Base-by-base conservation (phyloP, 768 basidiomycete genomes). In the Daedaleopsis nitida region DNA sequence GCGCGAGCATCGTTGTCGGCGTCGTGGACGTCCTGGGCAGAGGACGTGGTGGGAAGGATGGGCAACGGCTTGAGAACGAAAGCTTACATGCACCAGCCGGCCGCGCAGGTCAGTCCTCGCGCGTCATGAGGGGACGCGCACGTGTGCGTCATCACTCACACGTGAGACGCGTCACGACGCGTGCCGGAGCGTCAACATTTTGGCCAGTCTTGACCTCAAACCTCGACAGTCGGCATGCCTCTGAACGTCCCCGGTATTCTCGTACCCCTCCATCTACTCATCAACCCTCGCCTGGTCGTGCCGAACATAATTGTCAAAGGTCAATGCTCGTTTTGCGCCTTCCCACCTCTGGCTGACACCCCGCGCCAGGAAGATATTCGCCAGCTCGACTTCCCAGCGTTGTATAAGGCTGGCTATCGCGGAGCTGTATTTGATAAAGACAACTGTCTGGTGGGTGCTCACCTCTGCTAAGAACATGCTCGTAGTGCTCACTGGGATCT, bases 361-460 rank as follows among this genome's bases (percentile, higher is more conserved):
- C n/a, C 50, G 57, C 61, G 60, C 49, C 62, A 65, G 75, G 65
- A 88, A 91, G 92, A 92, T 71, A 92, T 96, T 68, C 90, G 92
- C 80, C 82, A 88, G 65, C 80, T 96, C 68, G 85, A 96, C 74
- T 94, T 93, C 79, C 66, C 66, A 10, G 86, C 86, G 39, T 78
- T 98, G 42, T 82, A 82, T 58, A 78, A 80, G 58, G 85, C 87
- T 9, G 94, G 96, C 5, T 95, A 93, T 71, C 84, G 86, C 49
- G 94, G 91, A n/a, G 92, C 89, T 3, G 86, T 99, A 1, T 90
- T 98, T 66, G 96, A 98, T 81, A 98, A 98, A 76, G 96, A 99
- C 71, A 98, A 99, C 68, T 98, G 96, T 70, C 76, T 98, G 65
- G 96, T 93, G 65, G 32, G 89, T 5, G 14, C 27, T 43, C 12